A percentile compares a stretch with the other conserved stretches of the same genome.
Conservation (phyloP, 768 basidiomycete genomes). For the Termitomyces sp. region DNA sequence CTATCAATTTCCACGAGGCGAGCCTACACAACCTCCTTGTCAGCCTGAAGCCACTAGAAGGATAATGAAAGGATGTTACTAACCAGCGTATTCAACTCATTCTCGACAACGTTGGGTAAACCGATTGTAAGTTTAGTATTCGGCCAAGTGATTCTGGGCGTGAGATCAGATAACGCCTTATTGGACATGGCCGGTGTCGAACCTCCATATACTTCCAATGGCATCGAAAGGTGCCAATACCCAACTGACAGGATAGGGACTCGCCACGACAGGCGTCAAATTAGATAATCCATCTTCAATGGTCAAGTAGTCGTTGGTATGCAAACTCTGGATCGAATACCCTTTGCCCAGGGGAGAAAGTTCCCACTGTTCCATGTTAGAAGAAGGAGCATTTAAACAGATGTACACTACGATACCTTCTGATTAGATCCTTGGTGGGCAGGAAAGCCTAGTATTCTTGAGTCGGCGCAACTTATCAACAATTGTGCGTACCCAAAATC, state of each 20-base stretch:
- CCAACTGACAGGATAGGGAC: constrained; percentile 30
- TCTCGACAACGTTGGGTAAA: not conserved
- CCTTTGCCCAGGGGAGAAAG: constrained; percentile 27
- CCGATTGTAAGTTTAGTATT: not conserved
- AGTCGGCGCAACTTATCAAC: not conserved
- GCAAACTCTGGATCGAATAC: constrained; percentile 26
- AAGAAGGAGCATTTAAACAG: no score
- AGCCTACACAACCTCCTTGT: not conserved
- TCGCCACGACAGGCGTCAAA: constrained; percentile 20
- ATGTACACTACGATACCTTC: constrained; percentile 16
- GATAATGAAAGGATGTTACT: not conserved
- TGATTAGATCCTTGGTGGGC: constrained; percentile 27
- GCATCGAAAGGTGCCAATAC: constrained; percentile 19
- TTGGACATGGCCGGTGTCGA: not conserved
- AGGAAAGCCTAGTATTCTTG: constrained; percentile 10
- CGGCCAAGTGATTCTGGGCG: not conserved
- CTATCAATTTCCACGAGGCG: not conserved
- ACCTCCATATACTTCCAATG: constrained; percentile 20
- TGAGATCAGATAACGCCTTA: not conserved
- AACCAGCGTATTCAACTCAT: not conserved
- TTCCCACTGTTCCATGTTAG: constrained; percentile 23
- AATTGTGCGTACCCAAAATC: constrained; percentile 9
- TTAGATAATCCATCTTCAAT: constrained; percentile 21
- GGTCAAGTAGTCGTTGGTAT: constrained; percentile 26
- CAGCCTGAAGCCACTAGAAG: not conserved